Percentiles rank a stretch among this genome's conserved stretches.
Conservation (phyloP, 2,329 filamentous ascomycete species). For the Alternaria triticina region DNA sequence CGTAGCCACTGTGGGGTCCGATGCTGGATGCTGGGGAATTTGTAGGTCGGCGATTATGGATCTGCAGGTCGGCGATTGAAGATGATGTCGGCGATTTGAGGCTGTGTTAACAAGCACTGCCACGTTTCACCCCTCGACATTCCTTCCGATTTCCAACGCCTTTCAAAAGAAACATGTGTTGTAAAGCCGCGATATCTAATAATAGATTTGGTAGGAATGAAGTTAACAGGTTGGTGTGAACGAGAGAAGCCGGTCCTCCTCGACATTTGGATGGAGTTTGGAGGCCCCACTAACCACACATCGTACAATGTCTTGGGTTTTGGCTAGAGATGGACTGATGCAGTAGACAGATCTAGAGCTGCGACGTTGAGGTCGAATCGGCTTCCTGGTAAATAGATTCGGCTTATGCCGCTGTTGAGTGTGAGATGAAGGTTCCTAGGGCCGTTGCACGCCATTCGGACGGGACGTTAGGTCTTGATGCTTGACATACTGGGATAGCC, state of each 20-base stretch:
- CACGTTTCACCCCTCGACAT: background rate
- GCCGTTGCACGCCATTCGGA: background rate
- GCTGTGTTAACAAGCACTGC: conserved; percentile 6
- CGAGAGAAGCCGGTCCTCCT: background rate
- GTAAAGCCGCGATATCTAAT: background rate
- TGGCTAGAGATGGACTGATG: background rate
- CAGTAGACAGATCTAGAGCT: background rate
- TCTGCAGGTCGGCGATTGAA: background rate
- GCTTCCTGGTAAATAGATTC: background rate
- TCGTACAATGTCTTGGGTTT: background rate
- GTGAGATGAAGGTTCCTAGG: background rate
- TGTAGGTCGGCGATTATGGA: background rate
- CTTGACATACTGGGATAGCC: background rate
- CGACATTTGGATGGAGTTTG: background rate
- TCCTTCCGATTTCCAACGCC: background rate
- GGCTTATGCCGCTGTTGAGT: background rate
- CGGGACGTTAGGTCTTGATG: background rate
- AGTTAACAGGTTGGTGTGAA: background rate
- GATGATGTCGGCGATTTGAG: conserved; percentile 5
- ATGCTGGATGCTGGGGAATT: background rate
- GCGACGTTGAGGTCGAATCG: background rate
- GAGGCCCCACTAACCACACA: background rate
- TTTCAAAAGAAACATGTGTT: background rate
- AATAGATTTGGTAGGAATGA: background rate
- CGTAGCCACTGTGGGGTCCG: background rate